Evolutionary conservation across 2,329 filamentous ascomycete genomes (phyloP), one percentile per base, ranked within the genome.

Genomic region (Aspergillus quadricinctus): DNA sequence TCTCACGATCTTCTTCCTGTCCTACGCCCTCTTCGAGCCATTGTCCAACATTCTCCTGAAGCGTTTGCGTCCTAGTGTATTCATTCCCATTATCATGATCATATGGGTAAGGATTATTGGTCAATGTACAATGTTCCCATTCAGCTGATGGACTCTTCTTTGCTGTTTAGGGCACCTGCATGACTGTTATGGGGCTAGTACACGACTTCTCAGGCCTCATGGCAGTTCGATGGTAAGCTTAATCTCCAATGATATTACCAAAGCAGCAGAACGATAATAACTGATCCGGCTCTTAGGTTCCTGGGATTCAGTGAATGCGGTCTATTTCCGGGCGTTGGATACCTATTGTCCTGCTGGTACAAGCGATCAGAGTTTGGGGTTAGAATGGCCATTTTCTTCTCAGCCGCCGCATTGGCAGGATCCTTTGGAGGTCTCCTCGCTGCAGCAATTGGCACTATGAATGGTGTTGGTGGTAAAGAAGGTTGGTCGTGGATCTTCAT

Each of bases 401-500:
- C 88, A 0, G 88, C 89, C 0, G 90, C 90, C 0, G 89, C 90
- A 0, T 75, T 94, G 0, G 87, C 89, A 0, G 90, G 90, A 1
- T 91, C 91, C 0, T 97, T 96, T 66, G 91, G 90, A 46, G 92
- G 92, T 2, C 81, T 97, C 1, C 80, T 97, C 4, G 92, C 92
- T 0, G 88, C 86, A 1, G 92, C 88, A 0, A 95, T 97, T 60
- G 90, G 90, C n/a, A 90, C 93, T 68, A 92, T 96, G 89, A 83
- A 91, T 61, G 83, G 87, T 0, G 67, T 85, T 2, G 84, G 77
- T 25, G 83, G 83, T 0, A 80, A 80, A 35, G 68, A 76, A 1
- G 88, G 87, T 1, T 93, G 89, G 89, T 78, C 83, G 1, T 92
- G 88, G 89, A 91, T 93, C 52, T 93, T 93, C 69, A 88, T 92